Conservation (phyloP, 306 rosid species). For the Citrullus mucosospermus region DNA sequence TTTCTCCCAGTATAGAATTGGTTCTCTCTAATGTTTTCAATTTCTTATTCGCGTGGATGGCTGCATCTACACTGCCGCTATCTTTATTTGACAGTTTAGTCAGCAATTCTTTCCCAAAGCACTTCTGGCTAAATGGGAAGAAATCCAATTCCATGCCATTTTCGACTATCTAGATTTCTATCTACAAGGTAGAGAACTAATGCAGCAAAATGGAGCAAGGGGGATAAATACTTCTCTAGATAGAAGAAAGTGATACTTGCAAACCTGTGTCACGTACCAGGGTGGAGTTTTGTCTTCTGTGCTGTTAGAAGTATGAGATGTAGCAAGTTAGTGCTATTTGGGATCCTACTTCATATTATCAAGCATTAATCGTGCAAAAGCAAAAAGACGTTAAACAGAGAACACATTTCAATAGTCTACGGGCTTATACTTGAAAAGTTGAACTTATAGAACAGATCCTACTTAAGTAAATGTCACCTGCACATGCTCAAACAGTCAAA, state of each 20-base stretch:
- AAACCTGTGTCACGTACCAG: neutral
- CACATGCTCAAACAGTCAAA: neutral
- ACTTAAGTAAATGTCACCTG: neutral
- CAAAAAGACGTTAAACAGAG: too few relatives aligned
- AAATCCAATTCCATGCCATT: neutral
- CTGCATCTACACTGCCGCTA: slow-evolving; percentile 16
- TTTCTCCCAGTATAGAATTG: slow-evolving; percentile 13
- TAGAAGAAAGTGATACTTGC: neutral
- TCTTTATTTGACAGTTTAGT: slow-evolving; percentile 13
- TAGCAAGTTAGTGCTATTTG: too few relatives aligned
- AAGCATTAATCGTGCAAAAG: too few relatives aligned
- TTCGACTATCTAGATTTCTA: slow-evolving; percentile 7
- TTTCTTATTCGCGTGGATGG: slow-evolving; percentile 13
- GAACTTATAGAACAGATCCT: neutral
- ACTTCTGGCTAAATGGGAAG: slow-evolving; percentile 3
- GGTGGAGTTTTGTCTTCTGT: neutral
- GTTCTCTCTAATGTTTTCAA: slow-evolving; percentile 12
- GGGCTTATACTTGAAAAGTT: neutral
- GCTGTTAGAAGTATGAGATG: neutral
- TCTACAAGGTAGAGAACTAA: neutral
- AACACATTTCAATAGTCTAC: neutral
- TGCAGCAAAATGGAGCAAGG: neutral
- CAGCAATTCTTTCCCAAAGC: neutral
- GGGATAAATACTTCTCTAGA: neutral
- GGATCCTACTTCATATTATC: too few relatives aligned